Percentiles rank a stretch among this genome's conserved stretches.
Evolutionary conservation across 345 rosid species (phyloP).

Genomic region (Lenwebbia sp.): DNA sequence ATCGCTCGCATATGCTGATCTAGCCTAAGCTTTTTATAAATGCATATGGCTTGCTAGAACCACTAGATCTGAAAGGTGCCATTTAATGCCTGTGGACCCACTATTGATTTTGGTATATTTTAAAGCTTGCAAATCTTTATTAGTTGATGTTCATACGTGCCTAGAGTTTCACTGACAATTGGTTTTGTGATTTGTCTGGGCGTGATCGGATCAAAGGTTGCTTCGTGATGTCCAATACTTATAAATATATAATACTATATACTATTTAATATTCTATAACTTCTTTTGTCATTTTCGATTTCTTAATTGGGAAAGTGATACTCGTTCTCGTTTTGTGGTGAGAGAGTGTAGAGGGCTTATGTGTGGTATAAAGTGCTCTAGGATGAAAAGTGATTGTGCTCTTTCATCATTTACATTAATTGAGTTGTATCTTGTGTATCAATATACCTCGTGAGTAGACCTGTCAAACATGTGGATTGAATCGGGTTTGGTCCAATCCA

Average conservation of each 20-base stretch:
- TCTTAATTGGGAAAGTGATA: not conserved
- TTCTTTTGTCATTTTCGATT: not conserved
- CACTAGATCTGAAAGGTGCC: not conserved
- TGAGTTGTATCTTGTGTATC: not conserved
- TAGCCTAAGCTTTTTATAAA: not conserved
- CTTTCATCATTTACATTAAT: not conserved
- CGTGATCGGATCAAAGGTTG: not conserved
- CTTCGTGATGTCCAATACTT: not conserved
- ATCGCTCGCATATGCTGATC: not conserved
- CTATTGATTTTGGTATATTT: not conserved
- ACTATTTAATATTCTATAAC: not conserved
- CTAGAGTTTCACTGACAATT: not conserved
- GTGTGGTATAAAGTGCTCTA: not conserved
- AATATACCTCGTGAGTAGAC: not conserved
- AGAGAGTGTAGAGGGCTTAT: not conserved
- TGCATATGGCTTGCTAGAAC: not conserved
- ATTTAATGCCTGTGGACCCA: not conserved
- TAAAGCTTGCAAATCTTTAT: not conserved
- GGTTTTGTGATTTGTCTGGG: not conserved
- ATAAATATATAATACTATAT: not conserved
- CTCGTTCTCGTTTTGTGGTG: not conserved
- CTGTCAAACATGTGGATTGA: too few relatives aligned
- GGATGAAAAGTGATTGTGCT: not conserved
- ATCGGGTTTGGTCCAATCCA: too few relatives aligned
- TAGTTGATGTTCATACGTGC: not conserved